A percentile compares a stretch with the other conserved stretches of the same genome.
phyloP scores from a whole-genome alignment of 1,284 basidiomycete genomes.

The Paramarasmius palmivorus region DNA sequence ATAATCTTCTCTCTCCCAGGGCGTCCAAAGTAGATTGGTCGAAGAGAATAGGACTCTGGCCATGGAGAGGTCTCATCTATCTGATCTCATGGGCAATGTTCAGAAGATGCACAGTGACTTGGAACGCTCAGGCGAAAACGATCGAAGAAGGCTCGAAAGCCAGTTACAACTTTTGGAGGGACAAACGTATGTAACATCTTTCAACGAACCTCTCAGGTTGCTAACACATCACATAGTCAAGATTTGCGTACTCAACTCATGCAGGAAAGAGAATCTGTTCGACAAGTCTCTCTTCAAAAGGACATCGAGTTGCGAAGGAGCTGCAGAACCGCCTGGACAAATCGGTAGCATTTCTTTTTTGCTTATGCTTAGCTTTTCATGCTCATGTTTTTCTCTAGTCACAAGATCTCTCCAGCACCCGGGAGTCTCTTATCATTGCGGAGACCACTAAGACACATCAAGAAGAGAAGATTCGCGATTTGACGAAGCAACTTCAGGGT shows the following conservation, averaged over 20 bases:
- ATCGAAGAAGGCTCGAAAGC: constrained; percentile 76
- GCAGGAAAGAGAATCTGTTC: constrained; percentile 78
- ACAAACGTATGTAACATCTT: constrained; percentile 59
- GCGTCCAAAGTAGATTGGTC: constrained; percentile 74
- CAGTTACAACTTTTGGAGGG: constrained; percentile 78
- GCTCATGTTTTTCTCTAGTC: constrained; percentile 36
- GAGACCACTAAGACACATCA: constrained; percentile 83
- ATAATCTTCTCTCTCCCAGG: constrained; percentile 45
- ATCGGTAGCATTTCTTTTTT: constrained; percentile 46
- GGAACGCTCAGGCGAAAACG: constrained; percentile 80
- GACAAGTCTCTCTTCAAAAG: constrained; percentile 72
- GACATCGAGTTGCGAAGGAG: constrained; percentile 82
- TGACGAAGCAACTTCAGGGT: constrained; percentile 71
- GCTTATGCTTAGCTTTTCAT: background rate
- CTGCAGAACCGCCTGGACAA: constrained; percentile 75
- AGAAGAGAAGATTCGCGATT: constrained; percentile 73
- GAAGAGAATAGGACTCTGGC: constrained; percentile 84
- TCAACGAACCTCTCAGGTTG: background rate
- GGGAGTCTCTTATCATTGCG: constrained; percentile 73
- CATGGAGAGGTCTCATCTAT: constrained; percentile 80
- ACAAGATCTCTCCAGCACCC: constrained; percentile 67
- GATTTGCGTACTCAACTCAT: constrained; percentile 76
- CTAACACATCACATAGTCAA: constrained; percentile 46
- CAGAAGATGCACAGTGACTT: constrained; percentile 89
- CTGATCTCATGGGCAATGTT: constrained; percentile 85